phyloP scores from a whole-genome alignment of 1,284 basidiomycete species.

The Malassezia arunalokei region DNA sequence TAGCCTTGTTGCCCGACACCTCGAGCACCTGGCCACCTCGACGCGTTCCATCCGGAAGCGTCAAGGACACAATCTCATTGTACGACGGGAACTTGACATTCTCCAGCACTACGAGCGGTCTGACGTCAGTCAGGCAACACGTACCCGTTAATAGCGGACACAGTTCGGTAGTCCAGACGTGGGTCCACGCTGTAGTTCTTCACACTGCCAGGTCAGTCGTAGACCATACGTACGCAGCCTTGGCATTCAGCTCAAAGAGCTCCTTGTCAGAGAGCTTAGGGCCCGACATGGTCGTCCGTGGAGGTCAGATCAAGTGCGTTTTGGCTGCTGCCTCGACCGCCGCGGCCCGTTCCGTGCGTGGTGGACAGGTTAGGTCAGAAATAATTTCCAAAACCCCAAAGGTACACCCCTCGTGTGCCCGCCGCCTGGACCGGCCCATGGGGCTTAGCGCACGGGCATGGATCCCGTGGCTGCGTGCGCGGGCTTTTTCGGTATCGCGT shows the following conservation, averaged over 20 bases:
- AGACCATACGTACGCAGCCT: slow-evolving; percentile 54
- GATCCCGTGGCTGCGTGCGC: no score
- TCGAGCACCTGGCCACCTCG: slow-evolving; percentile 96
- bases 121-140: slow-evolving; percentile 32
- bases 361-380: slow-evolving; percentile 12
- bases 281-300: slow-evolving; percentile 28
- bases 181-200: slow-evolving; percentile 57
- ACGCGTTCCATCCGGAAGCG: slow-evolving; percentile 84
- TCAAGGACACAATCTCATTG: slow-evolving; percentile 96
- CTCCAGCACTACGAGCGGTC: slow-evolving; percentile 75
- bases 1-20: slow-evolving; percentile 95
- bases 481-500: no score
- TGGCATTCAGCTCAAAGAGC: slow-evolving; percentile 69
- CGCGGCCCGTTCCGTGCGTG: slow-evolving; percentile 16
- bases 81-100: slow-evolving; percentile 99
- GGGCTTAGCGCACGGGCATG: no score
- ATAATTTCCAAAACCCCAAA: slow-evolving; percentile 2
- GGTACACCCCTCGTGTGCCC: no score
- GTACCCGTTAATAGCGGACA: slow-evolving; percentile 90
- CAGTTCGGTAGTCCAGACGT: slow-evolving; percentile 86
- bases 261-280: slow-evolving; percentile 55
- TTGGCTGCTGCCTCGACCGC: background rate
- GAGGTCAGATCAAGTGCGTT: background rate
- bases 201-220: slow-evolving; percentile 25
- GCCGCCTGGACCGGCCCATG: no score